Conservation (phyloP, 352 stramenopile genomes). For the Phytophthora syringae region DNA sequence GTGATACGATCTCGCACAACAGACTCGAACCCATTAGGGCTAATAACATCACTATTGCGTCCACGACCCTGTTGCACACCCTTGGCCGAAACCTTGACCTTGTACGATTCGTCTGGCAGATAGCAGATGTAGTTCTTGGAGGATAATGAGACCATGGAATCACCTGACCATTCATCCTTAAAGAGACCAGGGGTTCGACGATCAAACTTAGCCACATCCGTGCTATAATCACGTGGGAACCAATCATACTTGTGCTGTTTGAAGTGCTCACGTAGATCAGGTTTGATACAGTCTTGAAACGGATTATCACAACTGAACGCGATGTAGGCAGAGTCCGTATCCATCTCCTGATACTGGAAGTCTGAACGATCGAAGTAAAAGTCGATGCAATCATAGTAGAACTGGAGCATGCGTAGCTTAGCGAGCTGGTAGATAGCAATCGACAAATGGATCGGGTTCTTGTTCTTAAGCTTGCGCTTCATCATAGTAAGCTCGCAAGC, state of each 20-base stretch:
- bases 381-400: slow-evolving; percentile 11
- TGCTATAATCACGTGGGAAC: slow-evolving; percentile 14
- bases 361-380: slow-evolving; percentile 1
- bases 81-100: not conserved
- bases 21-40: slow-evolving; percentile 21
- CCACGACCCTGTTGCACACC: no score
- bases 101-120: slow-evolving; percentile 1
- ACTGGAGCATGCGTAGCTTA: not conserved
- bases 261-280: slow-evolving; percentile 13
- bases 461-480: not conserved
- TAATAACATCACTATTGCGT: no score
- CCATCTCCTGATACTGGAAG: no score
- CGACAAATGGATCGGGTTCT: slow-evolving; percentile 1
- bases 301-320: slow-evolving; percentile 7
- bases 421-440: slow-evolving; percentile 1
- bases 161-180: slow-evolving; percentile 22
- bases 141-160: slow-evolving; percentile 15
- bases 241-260: slow-evolving; percentile 23
- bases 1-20: slow-evolving; percentile 19
- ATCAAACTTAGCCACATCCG: slow-evolving; percentile 1
- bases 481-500: slow-evolving; percentile 16
- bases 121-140: slow-evolving; percentile 28
- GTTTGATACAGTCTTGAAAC: slow-evolving; percentile 24
- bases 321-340: not conserved
- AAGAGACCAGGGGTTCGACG: slow-evolving; percentile 18